Percentiles rank a stretch among this genome's conserved stretches.
Conservation (phyloP, 2,329 filamentous ascomycete genomes). For the Macrophomina pseudophaseolina region DNA sequence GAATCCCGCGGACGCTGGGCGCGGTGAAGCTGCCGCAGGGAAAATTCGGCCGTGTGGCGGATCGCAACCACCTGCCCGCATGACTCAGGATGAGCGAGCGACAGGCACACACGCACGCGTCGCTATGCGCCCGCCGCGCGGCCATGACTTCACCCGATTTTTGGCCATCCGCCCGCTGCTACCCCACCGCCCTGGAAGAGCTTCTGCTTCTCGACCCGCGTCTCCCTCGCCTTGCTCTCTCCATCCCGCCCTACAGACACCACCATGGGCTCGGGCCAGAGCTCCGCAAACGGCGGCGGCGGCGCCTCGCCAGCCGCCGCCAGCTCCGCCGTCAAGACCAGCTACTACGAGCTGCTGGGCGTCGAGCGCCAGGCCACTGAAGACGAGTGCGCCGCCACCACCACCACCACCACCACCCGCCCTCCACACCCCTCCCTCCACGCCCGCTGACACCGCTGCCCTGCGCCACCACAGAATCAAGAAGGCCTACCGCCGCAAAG, state of each 20-base stretch:
- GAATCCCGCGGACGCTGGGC: neutral
- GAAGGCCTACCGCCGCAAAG: conserved; percentile 88
- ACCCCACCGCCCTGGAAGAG: neutral
- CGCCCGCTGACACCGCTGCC: neutral
- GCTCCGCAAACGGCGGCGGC: conserved; percentile 39
- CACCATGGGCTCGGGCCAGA: conserved; percentile 55
- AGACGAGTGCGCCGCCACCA: conserved; percentile 67
- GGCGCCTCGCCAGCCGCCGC: conserved; percentile 30
- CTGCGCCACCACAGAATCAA: conserved; percentile 68
- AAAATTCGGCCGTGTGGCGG: conserved; percentile 9
- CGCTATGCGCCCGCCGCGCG: neutral
- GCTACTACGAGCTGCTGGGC: conserved; percentile 84
- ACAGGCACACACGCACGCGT: neutral
- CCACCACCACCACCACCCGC: neutral
- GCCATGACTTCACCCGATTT: neutral
- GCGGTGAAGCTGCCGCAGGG: neutral
- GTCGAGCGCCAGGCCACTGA: conserved; percentile 75
- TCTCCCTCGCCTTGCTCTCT: neutral
- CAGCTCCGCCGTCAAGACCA: conserved; percentile 63
- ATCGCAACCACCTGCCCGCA: neutral
- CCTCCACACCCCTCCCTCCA: neutral
- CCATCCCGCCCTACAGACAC: neutral
- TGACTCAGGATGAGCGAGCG: neutral
- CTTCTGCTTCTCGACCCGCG: neutral
- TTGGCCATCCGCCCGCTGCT: neutral